Base-by-base conservation (phyloP, 140 eudicot genomes). In the Artemisia princeps region DNA sequence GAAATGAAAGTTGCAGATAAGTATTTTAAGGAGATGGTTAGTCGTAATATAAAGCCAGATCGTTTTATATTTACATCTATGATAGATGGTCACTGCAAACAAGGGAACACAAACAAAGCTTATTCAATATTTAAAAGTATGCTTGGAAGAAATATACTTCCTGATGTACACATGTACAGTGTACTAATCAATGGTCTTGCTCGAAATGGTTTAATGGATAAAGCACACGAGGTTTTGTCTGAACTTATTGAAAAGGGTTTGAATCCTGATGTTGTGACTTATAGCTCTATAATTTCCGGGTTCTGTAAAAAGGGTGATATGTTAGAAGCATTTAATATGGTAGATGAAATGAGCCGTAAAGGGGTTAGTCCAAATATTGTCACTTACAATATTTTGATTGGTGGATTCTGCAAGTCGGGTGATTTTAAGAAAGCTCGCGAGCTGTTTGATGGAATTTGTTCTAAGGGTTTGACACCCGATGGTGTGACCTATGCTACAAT, bases 1-100 rank as follows among this genome's bases (percentile, higher is more conserved):
- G 75, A 84, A 52, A 87, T 83, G 88, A 77, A 80, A 15, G 55
- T 56, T 28, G 97, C 97, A 51, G 81, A 81, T 69, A 68, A 33
- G 56, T 87, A 80, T 75, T 84, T 84, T 44, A 65, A 46, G 23
- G 88, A 84, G 73, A 90, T 90, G 97, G 71, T 83, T 22, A 77
- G 24, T 68, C 68, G 54, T 80, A 82, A 84, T 53, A 81, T 87
- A 40, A 66, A 65, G 65, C 90, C 95, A 16, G 84, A 71, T 83
- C 83, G 72, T 63, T 78, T 80, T 66, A 75, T 54, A 66, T 87
- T 74, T 62, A 73, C 87, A 19, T 79, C 84, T 6, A 54, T 90
- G 82, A 84, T 90, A 58, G 84, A 90, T 60, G 97, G 95, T 16
- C 81, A 84, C 44, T 87, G 90, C 86, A 90, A 75, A 82, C 70